These are phyloP conservation scores for Beauveria varroae DNA, from an alignment of 2,329 filamentous ascomycete genomes.

Conservation along the genomic window DNA sequence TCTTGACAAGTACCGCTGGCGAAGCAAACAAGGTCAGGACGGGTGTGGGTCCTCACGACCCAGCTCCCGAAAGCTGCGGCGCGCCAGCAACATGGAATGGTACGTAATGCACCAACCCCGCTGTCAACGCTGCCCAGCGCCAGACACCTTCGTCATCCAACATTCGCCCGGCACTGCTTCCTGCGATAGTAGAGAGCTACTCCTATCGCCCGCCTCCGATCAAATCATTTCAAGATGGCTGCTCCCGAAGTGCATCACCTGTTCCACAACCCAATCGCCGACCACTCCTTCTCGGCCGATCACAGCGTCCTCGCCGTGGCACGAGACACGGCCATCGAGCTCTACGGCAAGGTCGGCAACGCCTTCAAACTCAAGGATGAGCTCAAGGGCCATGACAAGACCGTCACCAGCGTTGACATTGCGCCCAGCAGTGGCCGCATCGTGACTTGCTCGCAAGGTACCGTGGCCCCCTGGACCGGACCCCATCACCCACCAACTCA, in stretches of 20 bases:
- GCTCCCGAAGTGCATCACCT: conserved; percentile 89
- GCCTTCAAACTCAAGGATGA: conserved; percentile 83
- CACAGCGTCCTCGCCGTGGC: conserved; percentile 82
- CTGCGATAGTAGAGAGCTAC: conserved; percentile 91
- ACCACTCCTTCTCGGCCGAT: conserved; percentile 97
- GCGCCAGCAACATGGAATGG: neutral
- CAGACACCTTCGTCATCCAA: neutral
- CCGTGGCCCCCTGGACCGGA: neutral
- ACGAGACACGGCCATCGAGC: conserved; percentile 81
- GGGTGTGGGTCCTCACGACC: no score
- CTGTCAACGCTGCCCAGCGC: neutral
- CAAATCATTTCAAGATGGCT: conserved; percentile 54
- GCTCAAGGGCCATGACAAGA: conserved; percentile 94
- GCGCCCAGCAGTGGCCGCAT: conserved; percentile 85
- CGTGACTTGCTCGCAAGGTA: conserved; percentile 94
- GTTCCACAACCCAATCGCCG: conserved; percentile 91
- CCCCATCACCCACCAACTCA: neutral
- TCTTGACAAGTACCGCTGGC: no score
- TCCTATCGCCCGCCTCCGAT: conserved; percentile 32
- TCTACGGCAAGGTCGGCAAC: conserved; percentile 67
- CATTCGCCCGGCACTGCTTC: neutral
- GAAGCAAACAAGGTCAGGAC: no score
- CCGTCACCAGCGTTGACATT: conserved; percentile 92
- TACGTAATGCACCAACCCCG: conserved; percentile 12
- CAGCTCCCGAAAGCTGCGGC: conserved; percentile 6